Base-by-base conservation (phyloP, 768 basidiomycete species). In the Trametes sanguinea region DNA sequence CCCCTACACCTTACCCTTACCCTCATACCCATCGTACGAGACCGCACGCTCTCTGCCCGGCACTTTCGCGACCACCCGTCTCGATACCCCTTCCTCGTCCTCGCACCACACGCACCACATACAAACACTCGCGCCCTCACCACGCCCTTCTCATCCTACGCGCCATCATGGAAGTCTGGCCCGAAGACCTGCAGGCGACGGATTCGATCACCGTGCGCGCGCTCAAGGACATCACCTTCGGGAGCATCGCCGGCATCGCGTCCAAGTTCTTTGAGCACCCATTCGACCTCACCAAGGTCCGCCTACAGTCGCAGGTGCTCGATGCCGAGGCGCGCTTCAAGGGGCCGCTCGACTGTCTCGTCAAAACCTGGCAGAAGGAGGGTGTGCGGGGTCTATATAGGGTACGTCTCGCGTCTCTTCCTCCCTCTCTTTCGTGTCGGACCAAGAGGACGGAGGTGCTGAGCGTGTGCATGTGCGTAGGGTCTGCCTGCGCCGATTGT, bases 231-330 rank as follows among this genome's bases (percentile, higher is more conserved):
- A 63, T 69, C 48, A 45, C 61, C 30, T 69, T 67, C 50, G 68
- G 68, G 53, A 65, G 64, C 62, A 75, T 86, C 57, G 92, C 95
- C 57, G 95, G 95, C 29, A 94, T 96, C 80, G 79, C 84, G 8
- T 88, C 94, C 22, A 92, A 94, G 75, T 78, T 94, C 14, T 88
- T 97, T 64, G 95, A 96, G 76, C 94, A 97, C 72, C 96, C 96
- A 0, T 94, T 96, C 69, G 95, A 98, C 75, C 83, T 98, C 39
- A 90, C 94, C 58, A 98, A 97, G 77, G 95, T 97, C 61, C 85
- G 95, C 51, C 81, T 98, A 45, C 96, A 98, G 74, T 85, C 92
- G 1, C 96, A 98, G 70, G 87, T 95, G 11, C 80, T 95, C 56
- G 86, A 90, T 63, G 76, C 83, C 9, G 78, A 83, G 13, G 77